phyloP scores from a whole-genome alignment of 164 flowering plant species.

The Cinnamomum micranthum region DNA sequence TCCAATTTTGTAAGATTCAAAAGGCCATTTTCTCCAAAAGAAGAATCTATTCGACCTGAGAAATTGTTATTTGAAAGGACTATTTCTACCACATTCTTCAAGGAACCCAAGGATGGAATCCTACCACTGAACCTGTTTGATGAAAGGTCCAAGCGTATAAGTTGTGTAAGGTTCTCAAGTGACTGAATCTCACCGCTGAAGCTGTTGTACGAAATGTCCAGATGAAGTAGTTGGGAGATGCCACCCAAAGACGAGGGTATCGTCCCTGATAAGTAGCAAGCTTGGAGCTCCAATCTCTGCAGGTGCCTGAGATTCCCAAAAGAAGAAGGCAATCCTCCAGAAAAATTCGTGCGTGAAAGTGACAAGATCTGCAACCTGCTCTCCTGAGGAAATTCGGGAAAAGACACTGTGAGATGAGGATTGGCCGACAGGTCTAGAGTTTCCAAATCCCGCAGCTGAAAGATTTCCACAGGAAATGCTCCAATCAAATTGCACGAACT shows the following conservation, averaged over 20 bases:
- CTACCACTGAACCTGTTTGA: not conserved
- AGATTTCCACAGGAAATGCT: conserved; percentile 23
- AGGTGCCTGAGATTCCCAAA: not conserved
- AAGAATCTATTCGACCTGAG: conserved; percentile 14
- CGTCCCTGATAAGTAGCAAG: not conserved
- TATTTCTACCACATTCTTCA: conserved; percentile 26
- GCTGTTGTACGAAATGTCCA: conserved; percentile 30
- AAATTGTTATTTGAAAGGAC: conserved; percentile 27
- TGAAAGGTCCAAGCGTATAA: conserved; percentile 7
- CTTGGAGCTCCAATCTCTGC: not conserved
- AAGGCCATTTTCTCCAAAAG: no score
- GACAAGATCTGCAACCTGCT: not conserved
- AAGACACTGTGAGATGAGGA: conserved; percentile 14
- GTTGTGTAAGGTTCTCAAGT: conserved; percentile 9
- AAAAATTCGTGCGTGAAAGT: not conserved
- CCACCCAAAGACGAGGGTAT: not conserved
- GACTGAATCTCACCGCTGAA: conserved; percentile 40
- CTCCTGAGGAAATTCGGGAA: not conserved
- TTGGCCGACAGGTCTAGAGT: conserved; percentile 22
- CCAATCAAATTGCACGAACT: conserved; percentile 22
- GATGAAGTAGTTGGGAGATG: not conserved
- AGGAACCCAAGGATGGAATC: conserved; percentile 12
- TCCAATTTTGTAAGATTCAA: no score
- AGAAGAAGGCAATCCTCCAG: not conserved
- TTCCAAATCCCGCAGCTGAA: conserved; percentile 19